These are phyloP conservation scores for Oehlia diaphana DNA, from an alignment of 192 early-diverging fungal species.

Conservation along the genomic window DNA sequence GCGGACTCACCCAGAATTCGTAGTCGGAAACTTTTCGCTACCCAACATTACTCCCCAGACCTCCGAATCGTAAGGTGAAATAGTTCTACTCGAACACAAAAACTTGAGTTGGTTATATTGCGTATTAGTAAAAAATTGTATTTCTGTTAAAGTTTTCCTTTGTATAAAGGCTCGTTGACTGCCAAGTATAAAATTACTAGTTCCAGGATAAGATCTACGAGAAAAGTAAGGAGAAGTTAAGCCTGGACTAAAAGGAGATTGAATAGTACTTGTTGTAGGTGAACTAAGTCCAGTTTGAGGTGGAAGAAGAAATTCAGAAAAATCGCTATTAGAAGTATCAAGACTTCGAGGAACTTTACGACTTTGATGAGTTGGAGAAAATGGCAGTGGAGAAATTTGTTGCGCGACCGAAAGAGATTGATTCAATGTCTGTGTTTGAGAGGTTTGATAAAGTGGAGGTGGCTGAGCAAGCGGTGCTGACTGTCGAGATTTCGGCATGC, in stretches of 20 bases:
- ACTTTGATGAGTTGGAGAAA: neutral
- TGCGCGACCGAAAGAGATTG: neutral
- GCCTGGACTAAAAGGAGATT: neutral
- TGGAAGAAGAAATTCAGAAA: neutral
- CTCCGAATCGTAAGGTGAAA: slow-evolving; percentile 29
- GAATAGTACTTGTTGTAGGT: neutral
- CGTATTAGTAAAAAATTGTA: slow-evolving; percentile 7
- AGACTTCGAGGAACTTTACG: slow-evolving; percentile 7
- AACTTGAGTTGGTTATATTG: slow-evolving; percentile 11
- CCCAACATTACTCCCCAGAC: slow-evolving; percentile 39
- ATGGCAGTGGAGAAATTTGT: neutral
- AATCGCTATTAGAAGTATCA: neutral
- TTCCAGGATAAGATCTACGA: neutral
- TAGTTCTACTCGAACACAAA: slow-evolving; percentile 18
- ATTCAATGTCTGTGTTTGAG: neutral
- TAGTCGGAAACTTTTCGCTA: slow-evolving; percentile 41
- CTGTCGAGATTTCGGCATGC: slow-evolving; percentile 11
- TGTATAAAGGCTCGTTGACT: slow-evolving; percentile 2
- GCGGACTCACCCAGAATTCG: slow-evolving; percentile 36
- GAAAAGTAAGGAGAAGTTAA: neutral
- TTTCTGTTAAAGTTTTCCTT: slow-evolving; percentile 18
- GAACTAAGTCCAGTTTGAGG: slow-evolving; percentile 6
- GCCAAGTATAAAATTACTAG: neutral
- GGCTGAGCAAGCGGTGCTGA: slow-evolving; percentile 9
- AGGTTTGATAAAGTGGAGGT: slow-evolving; percentile 9